A percentile compares a stretch with the other conserved stretches of the same genome.
Evolutionary conservation across 164 flowering plant species (phyloP).

Genomic region (Dillenia turbinata): DNA sequence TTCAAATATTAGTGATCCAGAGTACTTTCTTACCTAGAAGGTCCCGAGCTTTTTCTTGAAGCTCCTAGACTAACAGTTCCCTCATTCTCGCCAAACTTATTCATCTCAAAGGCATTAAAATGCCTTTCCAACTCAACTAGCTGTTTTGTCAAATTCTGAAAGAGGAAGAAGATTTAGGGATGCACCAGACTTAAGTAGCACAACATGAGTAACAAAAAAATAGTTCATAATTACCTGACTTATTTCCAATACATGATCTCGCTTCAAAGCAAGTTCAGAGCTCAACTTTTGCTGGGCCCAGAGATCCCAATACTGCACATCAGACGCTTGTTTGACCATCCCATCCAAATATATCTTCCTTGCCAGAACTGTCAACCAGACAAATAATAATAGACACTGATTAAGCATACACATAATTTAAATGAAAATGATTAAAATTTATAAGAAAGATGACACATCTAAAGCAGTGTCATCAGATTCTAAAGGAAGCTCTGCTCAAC

Average conservation of each 20-base stretch:
- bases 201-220: neutral
- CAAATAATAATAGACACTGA: neutral
- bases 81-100: slow-evolving; percentile 54
- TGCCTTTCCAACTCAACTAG: slow-evolving; percentile 82
- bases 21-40: slow-evolving; percentile 53
- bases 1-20: neutral
- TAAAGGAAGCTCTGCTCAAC: no score
- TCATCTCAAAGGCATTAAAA: slow-evolving; percentile 77
- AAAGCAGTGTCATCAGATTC: no score
- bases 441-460: no score
- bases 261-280: slow-evolving; percentile 80
- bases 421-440: no score
- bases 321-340: slow-evolving; percentile 74
- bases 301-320: slow-evolving; percentile 72
- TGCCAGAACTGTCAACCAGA: slow-evolving; percentile 51
- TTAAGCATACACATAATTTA: no score
- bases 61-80: slow-evolving; percentile 32
- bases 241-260: slow-evolving; percentile 38
- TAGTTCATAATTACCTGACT: slow-evolving; percentile 45
- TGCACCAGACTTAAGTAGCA: neutral
- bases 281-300: slow-evolving; percentile 84
- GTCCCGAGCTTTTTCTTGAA: slow-evolving; percentile 43
- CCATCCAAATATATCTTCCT: slow-evolving; percentile 71
- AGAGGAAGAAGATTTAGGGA: neutral
- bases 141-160: slow-evolving; percentile 70